Percentiles rank a stretch among this genome's conserved stretches.
phyloP scores from a whole-genome alignment of 148 eudicot species.

The Camellia granthamiana region DNA sequence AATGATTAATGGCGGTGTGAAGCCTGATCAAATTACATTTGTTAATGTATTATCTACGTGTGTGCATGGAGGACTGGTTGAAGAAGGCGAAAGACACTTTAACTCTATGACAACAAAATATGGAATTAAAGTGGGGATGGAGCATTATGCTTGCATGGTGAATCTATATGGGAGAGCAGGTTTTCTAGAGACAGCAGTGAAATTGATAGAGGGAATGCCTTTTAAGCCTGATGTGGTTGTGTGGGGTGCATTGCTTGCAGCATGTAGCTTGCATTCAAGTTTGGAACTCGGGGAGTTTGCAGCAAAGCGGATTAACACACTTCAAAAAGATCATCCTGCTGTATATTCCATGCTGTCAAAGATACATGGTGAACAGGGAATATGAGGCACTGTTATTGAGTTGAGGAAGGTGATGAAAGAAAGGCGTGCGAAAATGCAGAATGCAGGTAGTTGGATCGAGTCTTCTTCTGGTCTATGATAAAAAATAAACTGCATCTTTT shows the following conservation, averaged over 20 bases:
- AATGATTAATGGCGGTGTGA: conserved; percentile 43
- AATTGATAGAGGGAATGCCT: conserved; percentile 46
- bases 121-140: conserved; percentile 42
- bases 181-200: conserved; percentile 54
- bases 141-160: conserved; percentile 81
- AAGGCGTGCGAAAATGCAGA: conserved; percentile 43
- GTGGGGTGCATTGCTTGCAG: conserved; percentile 79
- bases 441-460: conserved; percentile 67
- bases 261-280: conserved; percentile 63
- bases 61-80: conserved; percentile 62
- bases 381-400: conserved; percentile 37
- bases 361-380: conserved; percentile 58
- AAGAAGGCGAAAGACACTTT: conserved; percentile 59
- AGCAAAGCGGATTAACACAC: conserved; percentile 37
- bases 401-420: conserved; percentile 37
- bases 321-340: conserved; percentile 61
- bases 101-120: conserved; percentile 37
- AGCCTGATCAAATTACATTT: conserved; percentile 54
- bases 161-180: conserved; percentile 78
- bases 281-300: conserved; percentile 44
- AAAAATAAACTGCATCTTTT: background rate
- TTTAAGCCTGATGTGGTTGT: conserved; percentile 62
- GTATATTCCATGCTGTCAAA: conserved; percentile 45
- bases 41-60: conserved; percentile 67
- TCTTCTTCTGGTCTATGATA: background rate